Base-by-base conservation (phyloP, 2,329 filamentous ascomycete species). In the Calonectria crousiana region DNA sequence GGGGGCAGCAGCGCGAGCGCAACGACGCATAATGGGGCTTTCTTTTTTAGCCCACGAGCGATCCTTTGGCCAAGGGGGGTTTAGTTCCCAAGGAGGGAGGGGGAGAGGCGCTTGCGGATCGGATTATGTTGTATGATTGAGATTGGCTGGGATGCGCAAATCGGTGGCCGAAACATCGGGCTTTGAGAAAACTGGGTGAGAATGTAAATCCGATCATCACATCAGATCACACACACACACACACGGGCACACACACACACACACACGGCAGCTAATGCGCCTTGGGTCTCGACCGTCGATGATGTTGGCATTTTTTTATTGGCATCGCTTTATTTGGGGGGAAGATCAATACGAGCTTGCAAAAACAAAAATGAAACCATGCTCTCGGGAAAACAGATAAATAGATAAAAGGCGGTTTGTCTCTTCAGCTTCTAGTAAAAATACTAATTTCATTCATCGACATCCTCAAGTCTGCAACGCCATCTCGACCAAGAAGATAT, bases 131-230 rank as follows among this genome's bases (percentile, higher is more conserved):
- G 34, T 62, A 18, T n/a, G 34, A 13, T 41, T 6, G 13, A 62
- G 56, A 62, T 62, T 62, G 56, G 56, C 23, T 28, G 56, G 32
- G 36, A 23, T 13, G 56, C 23, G 26, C 38, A 34, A 38, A 34
- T 62, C 56, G 56, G 56, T 62, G 56, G 56, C 56, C 56, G 56
- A 62, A 62, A 38, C n/a, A 28, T 65, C 60, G 60, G 60, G 38
- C 23, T 64, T 64, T 36, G 26, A 23, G 6, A 20, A 34, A 23
- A 16, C n/a, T 53, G 44, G 56, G 34, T 65, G 60, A 20, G 26
- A 23, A 65, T 65, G 60, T 65, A 65, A 65, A 65, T 65, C 60
- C 60, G 60, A 65, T 32, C 18, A 34, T 8, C 51, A 18, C 51
- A 44, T 32, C 30, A 32, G 4, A 23, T 18, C 28, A 30, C 47